These are phyloP conservation scores for Tetrahymena borealis DNA, from an alignment of 73 alveolate species.

Conservation along the genomic window DNA sequence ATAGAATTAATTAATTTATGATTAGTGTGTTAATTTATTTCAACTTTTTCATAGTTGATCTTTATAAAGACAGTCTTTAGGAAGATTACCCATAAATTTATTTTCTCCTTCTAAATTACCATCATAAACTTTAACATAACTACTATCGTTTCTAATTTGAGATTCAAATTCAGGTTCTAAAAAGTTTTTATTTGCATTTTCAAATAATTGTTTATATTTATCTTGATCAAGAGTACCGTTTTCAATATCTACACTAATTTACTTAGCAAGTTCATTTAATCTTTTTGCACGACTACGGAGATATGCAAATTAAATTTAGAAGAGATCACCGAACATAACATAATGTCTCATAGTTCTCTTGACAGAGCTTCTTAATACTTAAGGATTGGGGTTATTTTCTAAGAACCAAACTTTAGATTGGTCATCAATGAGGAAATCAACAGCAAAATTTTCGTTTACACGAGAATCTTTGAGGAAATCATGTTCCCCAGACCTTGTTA, in stretches of 20 bases:
- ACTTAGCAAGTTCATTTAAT: neutral
- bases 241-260: neutral
- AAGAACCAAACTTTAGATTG: slow-evolving; percentile 12
- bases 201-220: neutral
- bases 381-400: slow-evolving; percentile 36
- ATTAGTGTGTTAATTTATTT: neutral
- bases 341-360: neutral
- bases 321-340: neutral
- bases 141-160: neutral
- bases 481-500: slow-evolving; percentile 5
- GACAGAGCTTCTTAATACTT: neutral
- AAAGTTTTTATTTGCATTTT: neutral
- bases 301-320: neutral
- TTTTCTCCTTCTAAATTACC: neutral
- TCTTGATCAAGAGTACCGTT: neutral
- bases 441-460: slow-evolving; percentile 30
- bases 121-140: neutral
- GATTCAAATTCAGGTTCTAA: neutral
- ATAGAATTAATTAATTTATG: too few relatives aligned
- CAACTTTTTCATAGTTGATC: neutral
- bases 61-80: neutral
- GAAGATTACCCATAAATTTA: neutral
- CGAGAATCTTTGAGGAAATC: slow-evolving; percentile 19
- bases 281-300: slow-evolving; percentile 1
- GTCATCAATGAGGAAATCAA: slow-evolving; percentile 22